Percentiles rank a stretch among this genome's conserved stretches.
Conservation (phyloP, 345 rosid species). For the rapeseed (Brassica napus) region DNA sequence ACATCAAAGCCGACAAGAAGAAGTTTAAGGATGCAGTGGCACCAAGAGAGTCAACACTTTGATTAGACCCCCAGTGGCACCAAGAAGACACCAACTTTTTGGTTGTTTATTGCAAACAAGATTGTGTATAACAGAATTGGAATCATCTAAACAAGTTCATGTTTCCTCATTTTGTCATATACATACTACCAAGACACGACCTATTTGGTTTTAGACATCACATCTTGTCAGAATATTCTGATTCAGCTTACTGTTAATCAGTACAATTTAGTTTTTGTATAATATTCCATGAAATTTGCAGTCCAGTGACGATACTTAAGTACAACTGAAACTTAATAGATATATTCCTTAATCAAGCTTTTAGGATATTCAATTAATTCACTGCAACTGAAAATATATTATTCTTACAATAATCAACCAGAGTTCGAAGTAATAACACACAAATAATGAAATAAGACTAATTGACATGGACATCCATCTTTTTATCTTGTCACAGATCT, state of each 20-base stretch:
- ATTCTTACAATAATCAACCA: not conserved
- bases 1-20: not conserved
- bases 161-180: not conserved
- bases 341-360: not conserved
- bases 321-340: not conserved
- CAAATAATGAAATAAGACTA: constrained; percentile 1
- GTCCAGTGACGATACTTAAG: not conserved
- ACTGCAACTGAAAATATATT: not conserved
- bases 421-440: not conserved
- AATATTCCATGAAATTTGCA: not conserved
- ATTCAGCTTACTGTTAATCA: not conserved
- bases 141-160: not conserved
- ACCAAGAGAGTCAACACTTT: not conserved
- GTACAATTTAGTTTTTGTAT: not conserved
- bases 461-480: not conserved
- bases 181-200: not conserved
- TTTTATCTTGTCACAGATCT: not conserved
- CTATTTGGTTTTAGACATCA: not conserved
- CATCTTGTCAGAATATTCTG: not conserved
- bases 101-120: not conserved
- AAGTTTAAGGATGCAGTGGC: no score
- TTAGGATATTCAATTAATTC: not conserved
- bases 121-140: not conserved
- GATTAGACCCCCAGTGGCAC: not conserved
- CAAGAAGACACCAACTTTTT: not conserved